Percentiles rank a stretch among this genome's conserved stretches.
These are phyloP conservation scores for Euphorbia corollata DNA, from an alignment of 441 rosid species.

Conservation along the genomic window DNA sequence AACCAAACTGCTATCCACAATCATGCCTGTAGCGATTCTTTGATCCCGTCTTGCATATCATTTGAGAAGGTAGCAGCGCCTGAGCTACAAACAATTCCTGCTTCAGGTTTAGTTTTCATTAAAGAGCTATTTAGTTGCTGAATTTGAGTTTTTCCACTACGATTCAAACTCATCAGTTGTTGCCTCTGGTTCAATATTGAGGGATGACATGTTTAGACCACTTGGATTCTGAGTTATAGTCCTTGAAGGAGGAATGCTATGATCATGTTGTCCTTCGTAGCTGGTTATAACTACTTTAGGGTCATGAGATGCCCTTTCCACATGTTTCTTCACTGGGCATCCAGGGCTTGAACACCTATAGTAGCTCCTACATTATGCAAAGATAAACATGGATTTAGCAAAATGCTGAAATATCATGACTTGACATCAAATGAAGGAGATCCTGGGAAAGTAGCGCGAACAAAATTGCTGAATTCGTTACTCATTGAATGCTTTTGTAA, in stretches of 20 bases:
- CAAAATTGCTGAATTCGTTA: too few relatives aligned
- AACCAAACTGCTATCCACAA: conserved; percentile 17
- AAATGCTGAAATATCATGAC: not conserved
- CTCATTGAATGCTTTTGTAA: too few relatives aligned
- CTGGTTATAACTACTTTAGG: conserved; percentile 72
- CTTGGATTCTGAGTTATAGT: conserved; percentile 48
- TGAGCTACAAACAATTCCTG: conserved; percentile 4
- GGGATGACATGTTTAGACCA: conserved; percentile 28
- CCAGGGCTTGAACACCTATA: conserved; percentile 87
- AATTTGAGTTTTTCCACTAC: conserved; percentile 24
- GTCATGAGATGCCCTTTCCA: conserved; percentile 83
- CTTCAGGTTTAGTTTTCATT: conserved; percentile 22
- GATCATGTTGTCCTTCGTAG: conserved; percentile 80
- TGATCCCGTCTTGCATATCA: not conserved
- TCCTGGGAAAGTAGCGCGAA: too few relatives aligned
- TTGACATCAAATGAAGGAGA: not conserved
- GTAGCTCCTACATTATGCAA: conserved; percentile 62
- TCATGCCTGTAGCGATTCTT: conserved; percentile 6
- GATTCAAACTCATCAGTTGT: conserved; percentile 20
- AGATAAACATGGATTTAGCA: conserved; percentile 13
- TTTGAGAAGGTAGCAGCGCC: too few relatives aligned
- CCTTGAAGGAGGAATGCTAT: conserved; percentile 65
- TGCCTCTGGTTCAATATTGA: conserved; percentile 30
- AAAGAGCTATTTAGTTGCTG: conserved; percentile 22
- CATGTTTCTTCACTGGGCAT: conserved; percentile 86